Evolutionary conservation across 2,329 filamentous ascomycete genomes (phyloP).

Genomic region (Trichoderma atrobrunneum): DNA sequence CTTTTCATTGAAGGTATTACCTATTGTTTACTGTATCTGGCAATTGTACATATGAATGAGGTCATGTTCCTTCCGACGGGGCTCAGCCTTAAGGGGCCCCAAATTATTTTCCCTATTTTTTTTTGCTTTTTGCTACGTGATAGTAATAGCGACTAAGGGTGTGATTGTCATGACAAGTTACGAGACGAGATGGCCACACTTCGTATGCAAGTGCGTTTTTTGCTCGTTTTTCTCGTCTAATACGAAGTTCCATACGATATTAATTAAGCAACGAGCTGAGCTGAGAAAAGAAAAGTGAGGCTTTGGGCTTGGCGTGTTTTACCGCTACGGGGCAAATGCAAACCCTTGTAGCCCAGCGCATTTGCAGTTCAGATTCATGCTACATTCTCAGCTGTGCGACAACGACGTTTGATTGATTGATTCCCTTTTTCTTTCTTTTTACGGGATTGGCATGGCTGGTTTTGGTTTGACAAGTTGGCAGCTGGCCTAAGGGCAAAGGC

Average conservation of each 20-base stretch:
- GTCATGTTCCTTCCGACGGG: neutral
- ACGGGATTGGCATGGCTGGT: neutral
- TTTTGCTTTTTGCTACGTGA: neutral
- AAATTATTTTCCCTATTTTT: neutral
- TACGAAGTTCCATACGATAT: neutral
- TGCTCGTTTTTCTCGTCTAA: neutral
- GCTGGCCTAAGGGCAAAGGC: neutral
- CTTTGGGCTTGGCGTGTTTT: slow-evolving; percentile 15
- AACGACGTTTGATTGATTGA: neutral
- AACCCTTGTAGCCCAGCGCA: neutral
- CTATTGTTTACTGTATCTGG: neutral
- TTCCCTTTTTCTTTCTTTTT: neutral
- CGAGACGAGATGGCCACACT: neutral
- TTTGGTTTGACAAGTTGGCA: neutral
- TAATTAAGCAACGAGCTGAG: neutral
- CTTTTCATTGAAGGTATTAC: neutral
- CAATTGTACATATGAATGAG: neutral
- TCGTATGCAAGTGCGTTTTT: neutral
- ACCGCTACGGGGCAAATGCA: neutral
- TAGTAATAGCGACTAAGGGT: neutral
- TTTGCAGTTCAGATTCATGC: no score
- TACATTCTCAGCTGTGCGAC: neutral
- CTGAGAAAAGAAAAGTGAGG: slow-evolving; percentile 4
- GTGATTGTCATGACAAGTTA: neutral
- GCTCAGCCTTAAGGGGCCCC: neutral